These are phyloP conservation scores for Auxenochlorella pyrenoidosa DNA, from an alignment of 139 green algal genomes.

Conservation along the genomic window DNA sequence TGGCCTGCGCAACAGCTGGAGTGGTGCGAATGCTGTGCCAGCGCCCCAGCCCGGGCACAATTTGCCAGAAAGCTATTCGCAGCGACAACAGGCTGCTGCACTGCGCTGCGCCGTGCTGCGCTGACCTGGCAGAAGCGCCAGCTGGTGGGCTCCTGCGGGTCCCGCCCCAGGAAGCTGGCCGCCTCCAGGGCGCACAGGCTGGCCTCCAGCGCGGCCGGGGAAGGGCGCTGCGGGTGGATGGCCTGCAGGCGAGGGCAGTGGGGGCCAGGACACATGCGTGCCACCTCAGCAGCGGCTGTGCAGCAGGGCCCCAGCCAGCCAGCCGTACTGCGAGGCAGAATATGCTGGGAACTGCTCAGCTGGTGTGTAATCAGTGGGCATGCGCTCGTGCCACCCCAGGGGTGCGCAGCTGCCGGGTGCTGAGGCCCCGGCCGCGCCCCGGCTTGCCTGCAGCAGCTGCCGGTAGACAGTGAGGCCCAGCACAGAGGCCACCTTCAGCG, in stretches of 20 bases:
- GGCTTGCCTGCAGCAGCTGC: slow-evolving; percentile 66
- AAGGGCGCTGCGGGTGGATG: slow-evolving; percentile 39
- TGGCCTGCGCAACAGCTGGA: no score
- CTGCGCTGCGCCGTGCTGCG: not conserved
- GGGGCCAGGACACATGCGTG: no score
- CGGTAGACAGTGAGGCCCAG: slow-evolving; percentile 74
- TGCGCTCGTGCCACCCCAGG: not conserved
- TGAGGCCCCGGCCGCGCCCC: not conserved
- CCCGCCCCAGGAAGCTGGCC: slow-evolving; percentile 50
- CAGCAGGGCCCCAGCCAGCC: not conserved
- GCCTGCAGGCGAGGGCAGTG: slow-evolving; percentile 33
- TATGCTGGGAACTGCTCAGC: not conserved
- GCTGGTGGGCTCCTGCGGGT: slow-evolving; percentile 16
- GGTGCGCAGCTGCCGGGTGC: not conserved
- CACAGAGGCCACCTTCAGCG: slow-evolving; percentile 76
- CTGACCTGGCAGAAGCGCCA: slow-evolving; percentile 60
- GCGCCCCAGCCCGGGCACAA: no score
- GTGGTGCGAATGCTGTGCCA: no score
- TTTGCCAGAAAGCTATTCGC: no score
- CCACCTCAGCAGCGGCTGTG: not conserved
- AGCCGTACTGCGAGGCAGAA: not conserved
- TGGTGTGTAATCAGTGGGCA: not conserved
- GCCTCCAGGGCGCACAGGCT: slow-evolving; percentile 60
- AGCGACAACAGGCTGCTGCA: not conserved
- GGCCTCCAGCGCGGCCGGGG: slow-evolving; percentile 25